These are phyloP conservation scores for Persicaria tinctoria DNA, from an alignment of 148 eudicot species.

Conservation along the genomic window DNA sequence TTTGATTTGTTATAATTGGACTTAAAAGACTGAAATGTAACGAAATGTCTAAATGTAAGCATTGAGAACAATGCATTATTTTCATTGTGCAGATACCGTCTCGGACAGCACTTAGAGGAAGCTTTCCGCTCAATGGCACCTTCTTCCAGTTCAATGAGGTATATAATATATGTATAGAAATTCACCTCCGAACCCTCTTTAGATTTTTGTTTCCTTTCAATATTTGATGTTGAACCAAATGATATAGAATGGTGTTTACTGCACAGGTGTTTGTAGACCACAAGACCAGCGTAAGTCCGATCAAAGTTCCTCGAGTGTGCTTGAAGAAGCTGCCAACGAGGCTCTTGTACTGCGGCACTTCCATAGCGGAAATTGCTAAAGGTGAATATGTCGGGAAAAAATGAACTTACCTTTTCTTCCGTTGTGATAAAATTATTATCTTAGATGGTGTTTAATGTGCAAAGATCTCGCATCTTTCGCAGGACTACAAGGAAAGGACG, in stretches of 20 bases:
- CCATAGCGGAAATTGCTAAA: not conserved
- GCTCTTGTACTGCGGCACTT: not conserved
- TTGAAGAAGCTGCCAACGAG: not conserved
- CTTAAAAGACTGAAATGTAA: not conserved
- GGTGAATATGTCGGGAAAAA: not conserved
- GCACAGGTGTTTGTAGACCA: not conserved
- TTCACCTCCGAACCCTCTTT: no score
- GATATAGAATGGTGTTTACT: not conserved
- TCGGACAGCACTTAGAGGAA: not conserved
- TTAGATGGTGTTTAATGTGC: not conserved
- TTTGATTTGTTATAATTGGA: not conserved
- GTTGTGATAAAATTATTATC: not conserved
- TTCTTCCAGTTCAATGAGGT: conserved; percentile 4
- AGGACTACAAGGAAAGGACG: not conserved
- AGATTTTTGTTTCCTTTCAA: no score
- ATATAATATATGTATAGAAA: no score
- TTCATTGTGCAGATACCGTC: not conserved
- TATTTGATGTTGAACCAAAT: no score
- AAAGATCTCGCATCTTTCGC: not conserved
- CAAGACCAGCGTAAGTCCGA: not conserved
- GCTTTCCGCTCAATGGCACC: conserved; percentile 4
- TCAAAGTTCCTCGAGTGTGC: not conserved
- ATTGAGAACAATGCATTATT: not conserved
- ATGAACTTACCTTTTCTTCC: not conserved
- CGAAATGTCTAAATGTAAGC: not conserved